Evolutionary conservation across 192 early-diverging fungal species (phyloP), one percentile per base, ranked within the genome.

Genomic region (Allomyces javanicus): DNA sequence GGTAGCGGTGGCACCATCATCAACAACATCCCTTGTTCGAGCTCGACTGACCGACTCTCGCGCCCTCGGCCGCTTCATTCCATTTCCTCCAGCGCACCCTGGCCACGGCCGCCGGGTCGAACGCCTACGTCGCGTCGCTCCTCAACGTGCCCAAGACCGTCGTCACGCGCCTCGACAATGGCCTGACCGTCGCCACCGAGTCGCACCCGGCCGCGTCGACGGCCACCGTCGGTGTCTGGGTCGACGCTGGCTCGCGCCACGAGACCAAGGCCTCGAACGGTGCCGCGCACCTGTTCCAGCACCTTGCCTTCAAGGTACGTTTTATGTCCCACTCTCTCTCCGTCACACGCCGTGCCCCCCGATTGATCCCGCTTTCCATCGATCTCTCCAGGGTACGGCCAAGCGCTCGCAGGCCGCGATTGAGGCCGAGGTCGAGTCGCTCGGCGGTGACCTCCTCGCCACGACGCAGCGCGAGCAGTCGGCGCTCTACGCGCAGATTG

Each of bases 401-500:
- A 72, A 81, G 65, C 87, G 93, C 67, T 81, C 83, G 45, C 94
- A 96, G 77, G 78, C 86, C 67, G 87, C 94, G 72, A 78, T 97
- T 43, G 94, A 97, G 80, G 82, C 91, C 61, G 85, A 86, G 74
- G 93, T 98, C 68, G 95, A 98, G 76, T 94, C 94, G 83, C 91
- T 98, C 81, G 95, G 95, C 64, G 93, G 89, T 50, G 91, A 96
- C 75, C 78, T 98, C 71, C 96, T 95, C 77, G 95, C 95, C 63
- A 97, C 96, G 78, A 98, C 95, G 40, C 96, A 94, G 25, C 86
- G 95, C 68, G 95, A 98, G 76, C 95, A 98, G 78, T 96, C 93
- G 25, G 94, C 93, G 63, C 97, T 94, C 83, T 96, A 94, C 73
- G 95, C 95, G 69, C 94, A 96, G 77, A 79, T 93, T 40, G 83